Evolutionary conservation across 768 basidiomycete species (phyloP).

Genomic region (Rhizopogon salebrosus): DNA sequence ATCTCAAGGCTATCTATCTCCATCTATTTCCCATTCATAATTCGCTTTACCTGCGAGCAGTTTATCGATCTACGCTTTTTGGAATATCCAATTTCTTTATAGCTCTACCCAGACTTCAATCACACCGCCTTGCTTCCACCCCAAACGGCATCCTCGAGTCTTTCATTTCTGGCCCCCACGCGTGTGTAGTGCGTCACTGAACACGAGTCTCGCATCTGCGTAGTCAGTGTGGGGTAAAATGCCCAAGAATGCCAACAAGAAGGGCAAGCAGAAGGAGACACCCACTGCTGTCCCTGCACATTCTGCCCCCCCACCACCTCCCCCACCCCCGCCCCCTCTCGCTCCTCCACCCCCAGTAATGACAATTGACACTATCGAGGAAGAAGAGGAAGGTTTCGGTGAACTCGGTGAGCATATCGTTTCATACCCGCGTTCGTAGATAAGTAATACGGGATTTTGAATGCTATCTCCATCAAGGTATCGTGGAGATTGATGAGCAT

Average conservation of each 20-base stretch:
- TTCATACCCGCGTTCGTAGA: background rate
- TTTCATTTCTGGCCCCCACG: slow-evolving; percentile 21
- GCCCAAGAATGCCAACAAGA: slow-evolving; percentile 27
- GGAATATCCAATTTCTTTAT: slow-evolving; percentile 8
- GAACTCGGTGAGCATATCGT: slow-evolving; percentile 14
- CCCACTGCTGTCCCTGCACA: slow-evolving; percentile 3
- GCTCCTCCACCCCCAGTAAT: slow-evolving; percentile 8
- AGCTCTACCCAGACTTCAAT: slow-evolving; percentile 3
- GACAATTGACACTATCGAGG: slow-evolving; percentile 20
- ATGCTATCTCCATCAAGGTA: background rate
- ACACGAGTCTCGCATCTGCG: slow-evolving; percentile 16
- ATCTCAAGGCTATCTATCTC: background rate
- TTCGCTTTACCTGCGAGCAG: background rate
- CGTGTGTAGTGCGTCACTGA: slow-evolving; percentile 23
- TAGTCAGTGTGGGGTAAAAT: slow-evolving; percentile 14
- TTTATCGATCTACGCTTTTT: slow-evolving; percentile 7
- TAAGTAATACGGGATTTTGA: background rate
- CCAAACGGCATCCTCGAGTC: slow-evolving; percentile 17
- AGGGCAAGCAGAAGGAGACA: slow-evolving; percentile 28
- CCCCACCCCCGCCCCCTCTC: background rate
- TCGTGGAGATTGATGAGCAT: slow-evolving; percentile 12
- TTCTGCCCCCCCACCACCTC: slow-evolving; percentile 3
- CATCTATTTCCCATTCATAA: background rate
- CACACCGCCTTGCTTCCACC: slow-evolving; percentile 8
- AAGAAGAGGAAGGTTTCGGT: slow-evolving; percentile 18